Conservation (phyloP, 139 green algal species). For the Klebsormidium nitens region DNA sequence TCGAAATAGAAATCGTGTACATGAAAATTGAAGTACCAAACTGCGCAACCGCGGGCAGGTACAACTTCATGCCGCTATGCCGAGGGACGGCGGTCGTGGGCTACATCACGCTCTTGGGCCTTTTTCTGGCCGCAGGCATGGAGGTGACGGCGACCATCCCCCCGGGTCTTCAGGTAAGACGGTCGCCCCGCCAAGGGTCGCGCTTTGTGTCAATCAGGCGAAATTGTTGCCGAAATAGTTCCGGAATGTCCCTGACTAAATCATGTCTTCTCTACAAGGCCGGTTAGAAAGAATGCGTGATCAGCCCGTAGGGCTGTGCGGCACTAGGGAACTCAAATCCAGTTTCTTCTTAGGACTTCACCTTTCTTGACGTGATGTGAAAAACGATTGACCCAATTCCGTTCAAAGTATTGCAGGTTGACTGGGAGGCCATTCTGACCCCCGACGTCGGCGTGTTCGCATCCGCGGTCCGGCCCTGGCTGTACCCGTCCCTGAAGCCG, state of each 20-base stretch:
- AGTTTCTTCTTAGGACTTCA: too few relatives aligned
- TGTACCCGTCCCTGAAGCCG: background rate
- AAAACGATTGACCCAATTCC: too few relatives aligned
- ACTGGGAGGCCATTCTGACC: slow-evolving; percentile 87
- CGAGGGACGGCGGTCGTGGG: slow-evolving; percentile 77
- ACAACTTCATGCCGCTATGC: slow-evolving; percentile 96
- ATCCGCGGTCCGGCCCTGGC: background rate
- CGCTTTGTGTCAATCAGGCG: too few relatives aligned
- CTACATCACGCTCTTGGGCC: slow-evolving; percentile 72
- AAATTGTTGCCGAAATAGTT: background rate
- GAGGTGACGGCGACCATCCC: slow-evolving; percentile 68
- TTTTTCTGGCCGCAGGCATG: slow-evolving; percentile 75
- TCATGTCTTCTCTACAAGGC: background rate
- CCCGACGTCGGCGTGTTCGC: slow-evolving; percentile 59
- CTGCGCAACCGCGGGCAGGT: too few relatives aligned
- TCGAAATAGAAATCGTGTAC: too few relatives aligned
- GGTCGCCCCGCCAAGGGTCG: background rate
- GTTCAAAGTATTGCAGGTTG: slow-evolving; percentile 66
- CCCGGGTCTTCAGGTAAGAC: slow-evolving; percentile 32
- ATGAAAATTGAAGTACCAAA: too few relatives aligned
- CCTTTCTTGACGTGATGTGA: background rate
- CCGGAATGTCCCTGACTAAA: background rate
- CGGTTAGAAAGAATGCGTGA: too few relatives aligned
- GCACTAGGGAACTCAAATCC: too few relatives aligned
- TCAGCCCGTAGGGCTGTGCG: too few relatives aligned